phyloP scores from a whole-genome alignment of 257 asterid genomes.

The Coffea canephora region DNA sequence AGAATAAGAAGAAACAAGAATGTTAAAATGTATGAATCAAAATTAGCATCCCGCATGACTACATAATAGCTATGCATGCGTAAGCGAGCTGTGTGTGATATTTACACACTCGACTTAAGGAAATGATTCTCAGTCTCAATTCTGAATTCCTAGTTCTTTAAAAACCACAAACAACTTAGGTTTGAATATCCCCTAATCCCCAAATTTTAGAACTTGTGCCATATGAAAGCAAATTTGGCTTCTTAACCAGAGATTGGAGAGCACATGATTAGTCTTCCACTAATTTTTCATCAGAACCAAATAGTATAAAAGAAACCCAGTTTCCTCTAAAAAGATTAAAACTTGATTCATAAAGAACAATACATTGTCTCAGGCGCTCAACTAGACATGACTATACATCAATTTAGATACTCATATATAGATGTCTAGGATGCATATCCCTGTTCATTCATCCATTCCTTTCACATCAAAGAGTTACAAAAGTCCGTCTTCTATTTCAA shows the following conservation, averaged over 20 bases:
- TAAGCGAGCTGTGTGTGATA: neutral
- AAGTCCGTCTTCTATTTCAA: neutral
- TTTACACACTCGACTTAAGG: neutral
- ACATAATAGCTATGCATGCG: neutral
- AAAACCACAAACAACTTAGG: neutral
- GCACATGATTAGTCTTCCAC: neutral
- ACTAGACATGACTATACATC: neutral
- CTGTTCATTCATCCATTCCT: neutral
- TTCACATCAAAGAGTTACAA: neutral
- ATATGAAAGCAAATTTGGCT: neutral
- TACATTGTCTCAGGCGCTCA: neutral
- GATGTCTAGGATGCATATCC: neutral
- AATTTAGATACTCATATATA: neutral
- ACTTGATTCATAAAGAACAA: neutral
- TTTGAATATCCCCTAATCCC: neutral
- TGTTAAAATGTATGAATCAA: neutral
- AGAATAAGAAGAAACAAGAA: constrained; percentile 8
- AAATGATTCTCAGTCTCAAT: neutral
- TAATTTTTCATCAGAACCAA: neutral
- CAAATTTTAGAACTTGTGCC: no score
- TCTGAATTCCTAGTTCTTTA: neutral
- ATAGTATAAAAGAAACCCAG: neutral
- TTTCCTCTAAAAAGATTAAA: neutral
- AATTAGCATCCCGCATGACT: neutral
- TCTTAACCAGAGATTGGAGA: neutral